Percentiles rank a stretch among this genome's conserved stretches.
These are phyloP conservation scores for Hyphodiscus hymeniophilus DNA, from an alignment of 495 filamentous ascomycete genomes.

Conservation along the genomic window DNA sequence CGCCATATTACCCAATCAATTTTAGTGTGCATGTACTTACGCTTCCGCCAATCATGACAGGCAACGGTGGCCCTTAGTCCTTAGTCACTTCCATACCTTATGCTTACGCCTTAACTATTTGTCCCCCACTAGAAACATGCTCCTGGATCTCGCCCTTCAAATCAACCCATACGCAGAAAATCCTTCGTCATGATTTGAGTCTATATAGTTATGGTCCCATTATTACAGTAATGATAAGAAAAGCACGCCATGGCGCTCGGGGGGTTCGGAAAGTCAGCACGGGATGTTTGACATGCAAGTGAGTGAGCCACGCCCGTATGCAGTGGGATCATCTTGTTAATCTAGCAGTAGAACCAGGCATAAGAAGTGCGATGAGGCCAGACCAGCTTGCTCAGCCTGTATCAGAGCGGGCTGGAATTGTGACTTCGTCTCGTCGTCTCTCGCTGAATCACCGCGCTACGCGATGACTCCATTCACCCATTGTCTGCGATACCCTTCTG, in stretches of 20 bases:
- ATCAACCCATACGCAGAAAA: constrained; percentile 16
- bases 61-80: constrained; percentile 12
- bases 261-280: constrained; percentile 17
- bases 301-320: constrained; percentile 11
- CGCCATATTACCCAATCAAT: constrained; percentile 12
- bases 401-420: constrained; percentile 36
- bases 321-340: constrained; percentile 10
- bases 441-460: constrained; percentile 8
- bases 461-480: constrained; percentile 11
- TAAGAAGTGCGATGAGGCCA: constrained; percentile 43
- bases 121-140: constrained; percentile 10
- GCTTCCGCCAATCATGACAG: constrained; percentile 18
- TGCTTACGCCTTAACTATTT: constrained; percentile 12
- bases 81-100: too few relatives aligned
- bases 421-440: constrained; percentile 20
- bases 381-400: constrained; percentile 41
- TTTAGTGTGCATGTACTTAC: constrained; percentile 19
- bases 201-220: constrained; percentile 14
- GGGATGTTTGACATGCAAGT: constrained; percentile 22
- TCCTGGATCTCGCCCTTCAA: constrained; percentile 9
- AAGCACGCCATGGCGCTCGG: constrained; percentile 14
- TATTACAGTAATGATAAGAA: constrained; percentile 14
- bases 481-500: constrained; percentile 18
- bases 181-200: constrained; percentile 15
- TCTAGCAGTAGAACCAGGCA: constrained; percentile 19